A percentile compares a stretch with the other conserved stretches of the same genome.
Conservation (phyloP, 306 rosid species). For the Pyrus pyrifolia region DNA sequence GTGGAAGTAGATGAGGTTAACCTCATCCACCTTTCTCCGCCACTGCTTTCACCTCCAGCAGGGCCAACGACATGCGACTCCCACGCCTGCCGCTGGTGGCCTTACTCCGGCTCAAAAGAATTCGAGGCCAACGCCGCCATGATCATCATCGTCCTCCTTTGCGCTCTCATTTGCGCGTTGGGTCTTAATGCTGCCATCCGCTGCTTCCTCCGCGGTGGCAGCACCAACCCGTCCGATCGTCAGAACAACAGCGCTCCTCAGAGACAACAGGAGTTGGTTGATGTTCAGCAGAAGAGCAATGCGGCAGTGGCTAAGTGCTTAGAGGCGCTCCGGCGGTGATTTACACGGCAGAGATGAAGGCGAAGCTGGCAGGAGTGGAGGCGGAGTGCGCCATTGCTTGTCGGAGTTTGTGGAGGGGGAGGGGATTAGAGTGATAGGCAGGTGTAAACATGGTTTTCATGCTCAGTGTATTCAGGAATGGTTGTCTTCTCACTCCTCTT, state of each 20-base stretch:
- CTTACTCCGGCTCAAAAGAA: constrained; percentile 29
- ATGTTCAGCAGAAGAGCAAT: constrained; percentile 11
- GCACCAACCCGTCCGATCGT: neutral
- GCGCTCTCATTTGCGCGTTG: constrained; percentile 34
- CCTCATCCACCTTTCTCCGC: constrained; percentile 10
- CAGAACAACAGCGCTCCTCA: neutral
- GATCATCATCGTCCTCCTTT: constrained; percentile 40
- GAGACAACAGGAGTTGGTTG: neutral
- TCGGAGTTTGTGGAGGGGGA: constrained; percentile 43
- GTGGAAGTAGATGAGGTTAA: neutral
- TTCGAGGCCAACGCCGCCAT: constrained; percentile 44
- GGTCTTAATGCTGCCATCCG: constrained; percentile 39
- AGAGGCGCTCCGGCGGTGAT: constrained; percentile 20
- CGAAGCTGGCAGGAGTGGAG: constrained; percentile 27
- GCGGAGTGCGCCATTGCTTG: constrained; percentile 49
- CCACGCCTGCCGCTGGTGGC: constrained; percentile 27
- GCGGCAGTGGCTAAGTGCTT: neutral
- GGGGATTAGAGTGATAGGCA: constrained; percentile 29
- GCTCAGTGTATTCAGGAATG: constrained; percentile 30
- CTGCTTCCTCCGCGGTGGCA: constrained; percentile 31
- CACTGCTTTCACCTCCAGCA: neutral
- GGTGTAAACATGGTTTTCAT: constrained; percentile 46
- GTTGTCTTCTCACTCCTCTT: constrained; percentile 35
- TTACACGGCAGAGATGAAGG: constrained; percentile 26
- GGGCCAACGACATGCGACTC: neutral